These are phyloP conservation scores for Sutorius australiensis DNA, from an alignment of 768 basidiomycete genomes.

Conservation along the genomic window DNA sequence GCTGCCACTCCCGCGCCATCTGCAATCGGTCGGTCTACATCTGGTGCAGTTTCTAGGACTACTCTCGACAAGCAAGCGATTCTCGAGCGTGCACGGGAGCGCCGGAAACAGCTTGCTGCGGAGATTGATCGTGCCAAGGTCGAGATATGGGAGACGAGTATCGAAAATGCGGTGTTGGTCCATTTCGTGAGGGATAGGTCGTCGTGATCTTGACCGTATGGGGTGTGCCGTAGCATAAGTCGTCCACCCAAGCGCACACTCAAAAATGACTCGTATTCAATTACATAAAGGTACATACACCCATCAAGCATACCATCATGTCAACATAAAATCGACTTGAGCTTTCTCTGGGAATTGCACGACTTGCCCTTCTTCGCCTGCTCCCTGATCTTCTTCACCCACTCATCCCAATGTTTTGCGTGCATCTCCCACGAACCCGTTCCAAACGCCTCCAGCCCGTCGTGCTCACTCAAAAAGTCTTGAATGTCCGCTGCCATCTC, in stretches of 20 bases:
- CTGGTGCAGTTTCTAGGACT: not conserved
- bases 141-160: constrained; percentile 69
- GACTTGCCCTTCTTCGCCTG: constrained; percentile 5
- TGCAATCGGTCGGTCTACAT: not conserved
- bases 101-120: constrained; percentile 45
- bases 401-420: constrained; percentile 20
- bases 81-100: constrained; percentile 50
- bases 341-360: constrained; percentile 17
- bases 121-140: constrained; percentile 60
- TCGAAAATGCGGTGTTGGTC: constrained; percentile 63
- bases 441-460: constrained; percentile 16
- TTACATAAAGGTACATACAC: constrained; percentile 23
- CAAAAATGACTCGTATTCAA: constrained; percentile 7
- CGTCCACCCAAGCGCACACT: not conserved
- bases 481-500: constrained; percentile 37
- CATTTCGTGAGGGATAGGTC: constrained; percentile 39
- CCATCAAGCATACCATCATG: not conserved
- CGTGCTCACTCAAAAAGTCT: constrained; percentile 20
- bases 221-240: not conserved
- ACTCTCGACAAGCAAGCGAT: constrained; percentile 39
- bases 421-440: constrained; percentile 16
- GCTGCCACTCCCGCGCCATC: not conserved
- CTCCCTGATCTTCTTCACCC: constrained; percentile 5
- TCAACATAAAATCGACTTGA: constrained; percentile 14
- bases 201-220: not conserved